These are phyloP conservation scores for Mucor ambiguus DNA, from an alignment of 371 early-diverging fungal species.

Conservation along the genomic window DNA sequence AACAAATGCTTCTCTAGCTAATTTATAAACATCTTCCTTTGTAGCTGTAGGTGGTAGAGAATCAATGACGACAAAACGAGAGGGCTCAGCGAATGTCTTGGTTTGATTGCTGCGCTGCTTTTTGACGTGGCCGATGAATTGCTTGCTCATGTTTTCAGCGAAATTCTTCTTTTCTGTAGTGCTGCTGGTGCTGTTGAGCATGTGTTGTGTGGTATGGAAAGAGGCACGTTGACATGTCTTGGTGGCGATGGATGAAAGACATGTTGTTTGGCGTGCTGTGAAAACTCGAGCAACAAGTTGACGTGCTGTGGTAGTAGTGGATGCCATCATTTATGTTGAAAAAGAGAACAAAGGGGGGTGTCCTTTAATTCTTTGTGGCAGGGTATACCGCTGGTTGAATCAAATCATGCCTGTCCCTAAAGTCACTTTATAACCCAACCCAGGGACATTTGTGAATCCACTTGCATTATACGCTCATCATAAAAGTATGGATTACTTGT, in stretches of 20 bases:
- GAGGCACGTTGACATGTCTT: not conserved
- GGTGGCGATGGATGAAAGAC: not conserved
- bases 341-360: not conserved
- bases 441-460: not conserved
- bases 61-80: conserved; percentile 40
- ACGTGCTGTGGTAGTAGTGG: not conserved
- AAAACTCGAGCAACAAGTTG: not conserved
- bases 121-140: conserved; percentile 23
- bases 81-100: conserved; percentile 13
- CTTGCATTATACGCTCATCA: not conserved
- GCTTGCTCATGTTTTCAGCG: conserved; percentile 14
- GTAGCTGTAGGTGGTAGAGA: conserved; percentile 43
- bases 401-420: not conserved
- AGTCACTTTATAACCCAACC: not conserved
- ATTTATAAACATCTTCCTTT: conserved; percentile 44
- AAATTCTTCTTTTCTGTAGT: conserved; percentile 7
- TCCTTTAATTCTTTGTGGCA: not conserved
- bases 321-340: not conserved
- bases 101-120: conserved; percentile 4
- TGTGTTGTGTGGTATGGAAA: not conserved
- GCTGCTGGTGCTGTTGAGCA: not conserved
- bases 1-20: conserved; percentile 47
- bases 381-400: conserved; percentile 6
- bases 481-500: not conserved
- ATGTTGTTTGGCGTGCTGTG: not conserved